Conservation (phyloP, 2,329 filamentous ascomycete genomes). For the Alternaria dauci region DNA sequence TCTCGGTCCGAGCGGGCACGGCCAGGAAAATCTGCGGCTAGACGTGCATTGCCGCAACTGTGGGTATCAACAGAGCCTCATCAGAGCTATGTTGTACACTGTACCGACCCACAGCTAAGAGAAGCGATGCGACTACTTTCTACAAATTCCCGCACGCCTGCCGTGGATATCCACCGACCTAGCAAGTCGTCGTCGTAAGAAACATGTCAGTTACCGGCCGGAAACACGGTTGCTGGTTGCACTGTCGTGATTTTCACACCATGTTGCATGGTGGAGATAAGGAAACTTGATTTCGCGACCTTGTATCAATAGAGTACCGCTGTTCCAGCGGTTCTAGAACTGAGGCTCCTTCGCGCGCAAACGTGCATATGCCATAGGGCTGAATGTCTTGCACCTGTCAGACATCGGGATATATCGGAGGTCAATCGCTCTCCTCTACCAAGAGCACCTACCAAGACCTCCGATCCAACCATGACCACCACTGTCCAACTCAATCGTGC, state of each 20-base stretch:
- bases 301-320: not conserved
- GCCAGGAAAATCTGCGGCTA: conserved; percentile 21
- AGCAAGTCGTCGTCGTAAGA: not conserved
- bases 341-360: not conserved
- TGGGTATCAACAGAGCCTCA: conserved; percentile 17
- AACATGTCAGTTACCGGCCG: conserved; percentile 11
- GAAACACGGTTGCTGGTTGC: not conserved
- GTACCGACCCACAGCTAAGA: conserved; percentile 5
- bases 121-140: not conserved
- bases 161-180: conserved; percentile 2
- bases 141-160: conserved; percentile 13
- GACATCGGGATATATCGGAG: conserved; percentile 23
- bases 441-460: conserved; percentile 2
- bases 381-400: conserved; percentile 24
- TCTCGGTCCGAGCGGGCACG: conserved; percentile 13
- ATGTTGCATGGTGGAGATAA: conserved; percentile 15
- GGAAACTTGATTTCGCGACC: conserved; percentile 17
- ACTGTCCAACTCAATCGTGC: not conserved
- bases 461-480: conserved; percentile 2
- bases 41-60: conserved; percentile 19
- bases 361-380: conserved; percentile 24
- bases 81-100: conserved; percentile 6
- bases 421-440: not conserved
- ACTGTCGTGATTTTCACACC: conserved; percentile 6
- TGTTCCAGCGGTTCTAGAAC: conserved; percentile 11